A percentile compares a stretch with the other conserved stretches of the same genome.
Evolutionary conservation across 2,329 filamentous ascomycete species (phyloP).

Genomic region (Aspergillus costaricaensis): DNA sequence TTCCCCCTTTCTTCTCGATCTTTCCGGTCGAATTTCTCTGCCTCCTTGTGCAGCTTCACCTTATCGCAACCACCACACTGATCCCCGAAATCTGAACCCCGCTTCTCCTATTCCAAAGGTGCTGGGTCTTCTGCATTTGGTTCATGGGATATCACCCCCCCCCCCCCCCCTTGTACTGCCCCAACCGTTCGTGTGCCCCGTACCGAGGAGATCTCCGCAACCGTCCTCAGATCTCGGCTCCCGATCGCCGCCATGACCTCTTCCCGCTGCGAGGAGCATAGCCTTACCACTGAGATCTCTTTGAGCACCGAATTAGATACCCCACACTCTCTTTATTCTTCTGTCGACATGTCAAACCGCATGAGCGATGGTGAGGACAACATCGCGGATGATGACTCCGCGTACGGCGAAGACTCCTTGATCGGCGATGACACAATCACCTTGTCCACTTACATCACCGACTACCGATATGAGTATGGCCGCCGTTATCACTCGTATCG

Average conservation of each 20-base stretch:
- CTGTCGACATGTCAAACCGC: background rate
- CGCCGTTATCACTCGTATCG: conserved; percentile 38
- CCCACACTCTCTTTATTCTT: background rate
- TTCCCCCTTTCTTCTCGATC: background rate
- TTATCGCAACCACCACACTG: background rate
- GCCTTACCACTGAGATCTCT: background rate
- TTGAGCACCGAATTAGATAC: background rate
- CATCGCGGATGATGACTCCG: conserved; percentile 19
- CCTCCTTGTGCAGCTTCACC: background rate
- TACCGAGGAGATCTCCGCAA: conserved; percentile 9
- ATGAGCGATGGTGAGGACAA: conserved; percentile 10
- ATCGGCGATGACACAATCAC: conserved; percentile 30
- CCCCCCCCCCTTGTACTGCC: background rate
- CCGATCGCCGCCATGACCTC: conserved; percentile 10
- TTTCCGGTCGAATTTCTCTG: background rate
- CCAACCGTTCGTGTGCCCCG: conserved; percentile 1
- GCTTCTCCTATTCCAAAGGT: background rate
- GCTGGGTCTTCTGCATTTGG: background rate
- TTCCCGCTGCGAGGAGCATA: conserved; percentile 4
- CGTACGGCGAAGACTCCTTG: conserved; percentile 22
- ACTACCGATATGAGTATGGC: conserved; percentile 34
- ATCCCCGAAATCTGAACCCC: background rate
- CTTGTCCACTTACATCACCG: conserved; percentile 29
- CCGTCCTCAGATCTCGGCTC: conserved; percentile 3
- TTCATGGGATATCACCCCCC: background rate